These are phyloP conservation scores for Poteriospumella lacustris DNA, from an alignment of 108 stramenopile genomes.

Conservation along the genomic window DNA sequence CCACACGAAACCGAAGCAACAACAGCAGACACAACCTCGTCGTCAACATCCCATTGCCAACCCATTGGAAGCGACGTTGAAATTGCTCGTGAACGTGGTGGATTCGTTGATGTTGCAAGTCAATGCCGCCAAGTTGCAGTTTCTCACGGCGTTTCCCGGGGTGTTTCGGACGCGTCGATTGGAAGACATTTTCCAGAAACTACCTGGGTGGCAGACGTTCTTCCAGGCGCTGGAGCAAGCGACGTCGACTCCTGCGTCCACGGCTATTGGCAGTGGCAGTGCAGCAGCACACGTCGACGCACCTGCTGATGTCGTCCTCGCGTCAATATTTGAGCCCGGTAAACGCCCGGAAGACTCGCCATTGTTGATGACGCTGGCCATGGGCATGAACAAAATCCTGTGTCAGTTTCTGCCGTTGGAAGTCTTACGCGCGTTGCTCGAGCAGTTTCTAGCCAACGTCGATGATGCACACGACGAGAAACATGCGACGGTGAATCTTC, in stretches of 20 bases:
- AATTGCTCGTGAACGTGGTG: neutral
- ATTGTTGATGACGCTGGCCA: neutral
- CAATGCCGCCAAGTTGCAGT: neutral
- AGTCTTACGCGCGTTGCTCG: neutral
- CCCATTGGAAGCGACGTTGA: too few relatives aligned
- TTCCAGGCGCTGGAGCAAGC: neutral
- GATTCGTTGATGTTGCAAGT: neutral
- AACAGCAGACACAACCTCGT: too few relatives aligned
- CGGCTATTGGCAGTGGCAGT: too few relatives aligned
- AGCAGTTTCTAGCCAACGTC: neutral
- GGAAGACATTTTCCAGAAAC: too few relatives aligned
- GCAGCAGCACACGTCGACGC: neutral
- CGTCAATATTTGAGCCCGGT: too few relatives aligned
- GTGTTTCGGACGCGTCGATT: too few relatives aligned
- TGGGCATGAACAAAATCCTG: neutral
- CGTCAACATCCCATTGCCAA: too few relatives aligned
- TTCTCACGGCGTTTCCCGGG: neutral
- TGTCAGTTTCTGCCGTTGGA: neutral
- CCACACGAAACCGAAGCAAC: neutral
- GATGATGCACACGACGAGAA: too few relatives aligned
- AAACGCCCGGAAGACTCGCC: neutral
- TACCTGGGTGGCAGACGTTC: too few relatives aligned
- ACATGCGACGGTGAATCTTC: too few relatives aligned
- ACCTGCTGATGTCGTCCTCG: neutral
- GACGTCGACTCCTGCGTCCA: neutral